These are phyloP conservation scores for Aspergillus nomiae DNA, from an alignment of 2,329 filamentous ascomycete species.

Conservation along the genomic window DNA sequence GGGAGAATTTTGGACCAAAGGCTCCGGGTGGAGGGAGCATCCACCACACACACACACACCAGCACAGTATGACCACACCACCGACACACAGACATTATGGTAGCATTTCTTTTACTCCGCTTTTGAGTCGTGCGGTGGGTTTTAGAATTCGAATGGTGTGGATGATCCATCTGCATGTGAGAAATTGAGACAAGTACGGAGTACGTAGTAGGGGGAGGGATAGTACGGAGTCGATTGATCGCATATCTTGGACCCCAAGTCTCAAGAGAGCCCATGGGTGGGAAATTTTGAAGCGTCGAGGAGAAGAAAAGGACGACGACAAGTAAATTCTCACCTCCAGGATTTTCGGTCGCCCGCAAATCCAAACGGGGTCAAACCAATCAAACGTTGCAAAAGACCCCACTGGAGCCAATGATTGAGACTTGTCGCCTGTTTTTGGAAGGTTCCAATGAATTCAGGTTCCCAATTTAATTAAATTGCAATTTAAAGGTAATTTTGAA, in stretches of 20 bases:
- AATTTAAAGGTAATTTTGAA: neutral
- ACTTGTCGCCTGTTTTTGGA: neutral
- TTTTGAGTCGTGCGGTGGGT: neutral
- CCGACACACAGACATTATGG: conserved; percentile 5
- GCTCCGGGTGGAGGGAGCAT: neutral
- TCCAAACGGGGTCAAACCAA: neutral
- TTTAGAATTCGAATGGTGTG: neutral
- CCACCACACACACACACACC: neutral
- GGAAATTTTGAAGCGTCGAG: neutral
- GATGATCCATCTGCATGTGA: neutral
- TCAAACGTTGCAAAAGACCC: neutral
- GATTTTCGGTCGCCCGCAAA: conserved; percentile 3
- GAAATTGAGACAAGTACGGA: neutral
- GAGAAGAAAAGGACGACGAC: neutral
- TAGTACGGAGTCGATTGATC: neutral
- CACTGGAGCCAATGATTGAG: neutral
- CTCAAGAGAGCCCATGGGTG: neutral
- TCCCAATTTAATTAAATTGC: neutral
- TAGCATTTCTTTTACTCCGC: neutral
- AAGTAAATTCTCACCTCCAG: neutral
- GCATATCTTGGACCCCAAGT: neutral
- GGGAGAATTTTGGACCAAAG: neutral
- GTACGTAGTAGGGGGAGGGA: neutral
- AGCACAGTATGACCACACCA: neutral
- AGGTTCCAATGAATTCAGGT: neutral